phyloP scores from a whole-genome alignment of 2,329 filamentous ascomycete genomes.

The Pseudogymnoascus sp. region DNA sequence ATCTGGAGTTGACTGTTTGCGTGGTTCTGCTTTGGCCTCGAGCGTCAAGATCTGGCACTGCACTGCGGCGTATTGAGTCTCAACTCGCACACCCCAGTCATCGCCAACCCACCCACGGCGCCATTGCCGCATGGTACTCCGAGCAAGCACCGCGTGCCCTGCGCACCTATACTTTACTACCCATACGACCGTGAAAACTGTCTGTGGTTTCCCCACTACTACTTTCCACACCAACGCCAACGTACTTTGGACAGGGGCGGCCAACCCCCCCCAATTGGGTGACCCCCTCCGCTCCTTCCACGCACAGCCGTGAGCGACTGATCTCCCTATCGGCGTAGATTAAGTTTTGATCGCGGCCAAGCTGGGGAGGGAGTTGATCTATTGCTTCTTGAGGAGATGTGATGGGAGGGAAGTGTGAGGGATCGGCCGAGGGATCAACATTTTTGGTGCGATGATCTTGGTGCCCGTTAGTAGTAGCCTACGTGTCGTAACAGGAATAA shows the following conservation, averaged over 20 bases:
- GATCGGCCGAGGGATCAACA: conserved; percentile 2
- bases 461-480: not conserved
- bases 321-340: not conserved
- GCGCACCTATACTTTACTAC: too few species aligned
- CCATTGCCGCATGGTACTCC: not conserved
- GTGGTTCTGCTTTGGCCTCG: not conserved
- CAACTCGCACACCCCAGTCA: not conserved
- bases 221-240: not conserved
- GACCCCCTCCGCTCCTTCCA: not conserved
- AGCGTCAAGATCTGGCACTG: not conserved
- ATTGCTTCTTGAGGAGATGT: not conserved
- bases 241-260: not conserved
- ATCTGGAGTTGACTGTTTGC: not conserved
- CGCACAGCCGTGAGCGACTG: not conserved
- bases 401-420: not conserved
- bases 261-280: not conserved
- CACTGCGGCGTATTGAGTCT: not conserved
- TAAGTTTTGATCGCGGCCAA: not conserved
- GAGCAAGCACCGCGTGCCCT: not conserved
- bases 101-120: not conserved
- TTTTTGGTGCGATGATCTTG: not conserved
- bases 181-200: not conserved
- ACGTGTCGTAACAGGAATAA: not conserved
- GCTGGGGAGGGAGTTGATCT: not conserved
- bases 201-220: not conserved